These are phyloP conservation scores for Imleria badia DNA, from an alignment of 768 basidiomycete species.

Conservation along the genomic window DNA sequence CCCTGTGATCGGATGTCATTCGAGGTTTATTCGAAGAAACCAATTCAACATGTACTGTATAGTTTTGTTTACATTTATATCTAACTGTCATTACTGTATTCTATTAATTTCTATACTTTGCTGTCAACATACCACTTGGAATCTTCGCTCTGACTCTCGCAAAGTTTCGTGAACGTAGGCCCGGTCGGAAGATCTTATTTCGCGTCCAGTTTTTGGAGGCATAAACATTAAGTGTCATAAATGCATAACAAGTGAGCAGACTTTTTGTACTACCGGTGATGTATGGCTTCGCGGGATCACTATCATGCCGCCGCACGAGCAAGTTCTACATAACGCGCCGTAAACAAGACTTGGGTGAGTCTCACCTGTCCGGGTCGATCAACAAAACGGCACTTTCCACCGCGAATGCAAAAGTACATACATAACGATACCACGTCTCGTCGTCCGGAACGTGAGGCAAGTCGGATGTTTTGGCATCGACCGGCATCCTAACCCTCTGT, in stretches of 20 bases:
- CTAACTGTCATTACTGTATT: constrained; percentile 14
- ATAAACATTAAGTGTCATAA: too few species aligned
- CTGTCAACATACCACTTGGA: neutral
- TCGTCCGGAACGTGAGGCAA: constrained; percentile 36
- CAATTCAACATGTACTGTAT: constrained; percentile 7
- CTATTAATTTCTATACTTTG: constrained; percentile 10
- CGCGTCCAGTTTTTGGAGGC: too few species aligned
- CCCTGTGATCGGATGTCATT: neutral
- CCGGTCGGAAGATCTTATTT: too few species aligned
- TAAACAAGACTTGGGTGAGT: constrained; percentile 15
- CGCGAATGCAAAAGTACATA: constrained; percentile 7
- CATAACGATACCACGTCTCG: constrained; percentile 37
- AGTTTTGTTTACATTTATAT: constrained; percentile 23
- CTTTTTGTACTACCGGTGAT: too few species aligned
- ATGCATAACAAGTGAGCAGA: too few species aligned
- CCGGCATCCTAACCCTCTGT: constrained; percentile 24
- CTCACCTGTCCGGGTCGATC: constrained; percentile 11
- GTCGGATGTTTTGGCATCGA: constrained; percentile 29
- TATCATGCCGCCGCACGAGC: constrained; percentile 5
- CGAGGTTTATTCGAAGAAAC: neutral
- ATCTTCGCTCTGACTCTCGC: too few species aligned
- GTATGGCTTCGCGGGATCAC: neutral
- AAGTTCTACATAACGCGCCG: constrained; percentile 22
- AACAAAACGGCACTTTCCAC: neutral
- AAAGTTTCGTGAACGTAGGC: too few species aligned